Base-by-base conservation (phyloP, 495 filamentous ascomycete genomes). In the Xylaria bambusicola region DNA sequence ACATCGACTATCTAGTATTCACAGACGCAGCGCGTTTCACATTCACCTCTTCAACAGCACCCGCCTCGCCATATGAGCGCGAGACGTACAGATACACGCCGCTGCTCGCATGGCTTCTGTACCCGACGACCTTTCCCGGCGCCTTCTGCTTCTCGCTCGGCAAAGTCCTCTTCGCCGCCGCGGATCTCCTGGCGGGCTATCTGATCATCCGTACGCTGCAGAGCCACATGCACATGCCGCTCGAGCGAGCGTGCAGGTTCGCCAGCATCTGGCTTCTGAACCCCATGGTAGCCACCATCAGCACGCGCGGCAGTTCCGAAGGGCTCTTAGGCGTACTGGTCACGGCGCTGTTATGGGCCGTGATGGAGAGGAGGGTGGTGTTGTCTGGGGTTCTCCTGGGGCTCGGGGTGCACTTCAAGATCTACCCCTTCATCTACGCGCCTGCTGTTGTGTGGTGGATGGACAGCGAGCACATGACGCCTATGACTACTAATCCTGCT, bases 1-100 rank as follows among this genome's bases (percentile, higher is more conserved):
- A 98, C 74, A 96, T 98, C 68, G 94, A 98, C 82, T 98, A 98
- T 79, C 86, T 89, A 65, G 94, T 98, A 60, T 98, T 98, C 80
- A 98, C 95, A n/a, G 92, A 97, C 71, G 94, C 94, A 9, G 84
- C 95, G 7, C 90, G 89, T 60, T 93, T 88, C 70, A 81, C 90
- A 41, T 71, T 70, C 52, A 26, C 60, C 13, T 52, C 64, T 9
- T 52, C 63, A 24, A 79, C 88, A 2, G 70, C 65, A 2, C 70
- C 74, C 4, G 60, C 68, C 35, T 89, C 89, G 2, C 94, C 94
- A 0, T 98, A 98, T 71, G 75, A 80, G 21, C 83, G 94, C 31
- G 94, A 94, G 66, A 98, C 94, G 0, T 98, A 98, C 74, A 90
- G 94, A 55, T 98, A 98, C 76, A 98, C 94, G 29, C 94, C 94